phyloP scores from a whole-genome alignment of 768 basidiomycete genomes.

The Lyophyllum shimeji region DNA sequence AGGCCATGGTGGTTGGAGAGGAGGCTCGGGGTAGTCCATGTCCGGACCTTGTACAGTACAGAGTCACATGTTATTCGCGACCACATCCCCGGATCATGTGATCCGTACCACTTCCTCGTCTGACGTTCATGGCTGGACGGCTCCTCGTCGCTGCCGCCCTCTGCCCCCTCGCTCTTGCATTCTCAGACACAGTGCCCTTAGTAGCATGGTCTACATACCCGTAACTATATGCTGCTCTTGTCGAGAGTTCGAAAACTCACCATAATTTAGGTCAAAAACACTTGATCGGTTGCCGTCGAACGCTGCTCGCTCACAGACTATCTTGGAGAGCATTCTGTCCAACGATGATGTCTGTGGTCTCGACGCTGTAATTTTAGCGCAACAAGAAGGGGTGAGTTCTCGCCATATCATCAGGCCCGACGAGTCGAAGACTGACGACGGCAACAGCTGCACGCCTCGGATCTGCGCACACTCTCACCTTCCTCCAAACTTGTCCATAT shows the following conservation, averaged over 20 bases:
- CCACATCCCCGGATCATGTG: slow-evolving; percentile 2
- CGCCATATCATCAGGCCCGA: not conserved
- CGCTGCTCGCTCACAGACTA: slow-evolving; percentile 27
- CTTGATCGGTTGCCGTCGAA: slow-evolving; percentile 42
- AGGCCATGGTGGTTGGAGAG: slow-evolving; percentile 11
- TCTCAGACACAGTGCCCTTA: slow-evolving; percentile 61
- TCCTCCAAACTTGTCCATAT: slow-evolving; percentile 47
- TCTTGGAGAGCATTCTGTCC: slow-evolving; percentile 45
- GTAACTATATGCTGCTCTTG: slow-evolving; percentile 32
- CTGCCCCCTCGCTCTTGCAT: slow-evolving; percentile 51
- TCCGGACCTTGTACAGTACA: not conserved
- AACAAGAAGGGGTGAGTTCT: slow-evolving; percentile 68
- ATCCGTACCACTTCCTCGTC: not conserved
- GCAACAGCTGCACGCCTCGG: slow-evolving; percentile 70
- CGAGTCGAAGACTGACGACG: slow-evolving; percentile 3
- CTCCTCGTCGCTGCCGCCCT: slow-evolving; percentile 44
- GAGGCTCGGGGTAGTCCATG: not conserved
- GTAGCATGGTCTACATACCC: slow-evolving; percentile 71
- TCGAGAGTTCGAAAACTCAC: not conserved
- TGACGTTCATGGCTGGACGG: slow-evolving; percentile 39
- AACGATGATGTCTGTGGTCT: slow-evolving; percentile 55
- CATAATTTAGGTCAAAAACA: slow-evolving; percentile 41
- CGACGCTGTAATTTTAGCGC: slow-evolving; percentile 65
- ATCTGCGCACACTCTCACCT: slow-evolving; percentile 60
- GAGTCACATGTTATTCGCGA: slow-evolving; percentile 14